Percentiles rank a stretch among this genome's conserved stretches.
Evolutionary conservation across 1,139 yeast genomes (phyloP).

Genomic region (Kluyveromyces marxianus): DNA sequence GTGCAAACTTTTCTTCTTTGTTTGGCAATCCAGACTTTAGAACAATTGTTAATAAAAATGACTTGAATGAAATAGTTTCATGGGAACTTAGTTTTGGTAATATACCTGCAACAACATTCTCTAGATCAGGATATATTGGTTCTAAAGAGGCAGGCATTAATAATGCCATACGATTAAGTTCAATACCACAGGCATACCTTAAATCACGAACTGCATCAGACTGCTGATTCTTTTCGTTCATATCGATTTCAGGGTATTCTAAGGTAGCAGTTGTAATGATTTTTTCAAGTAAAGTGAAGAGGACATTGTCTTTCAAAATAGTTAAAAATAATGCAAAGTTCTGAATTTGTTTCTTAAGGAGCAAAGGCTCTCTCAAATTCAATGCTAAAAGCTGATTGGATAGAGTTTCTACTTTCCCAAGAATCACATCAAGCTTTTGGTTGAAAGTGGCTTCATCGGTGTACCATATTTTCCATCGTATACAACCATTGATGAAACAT

Average conservation of each 20-base stretch:
- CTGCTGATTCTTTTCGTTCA: conserved; percentile 56
- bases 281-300: conserved; percentile 80
- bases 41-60: conserved; percentile 84
- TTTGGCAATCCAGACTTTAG: conserved; percentile 72
- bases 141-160: conserved; percentile 88
- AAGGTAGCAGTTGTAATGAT: conserved; percentile 83
- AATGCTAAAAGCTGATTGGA: conserved; percentile 72
- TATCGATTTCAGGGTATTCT: conserved; percentile 58
- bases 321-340: conserved; percentile 98
- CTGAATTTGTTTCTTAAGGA: conserved; percentile 81
- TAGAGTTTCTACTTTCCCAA: conserved; percentile 61
- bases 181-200: conserved; percentile 91
- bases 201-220: conserved; percentile 79
- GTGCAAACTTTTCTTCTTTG: conserved; percentile 66
- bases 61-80: conserved; percentile 88
- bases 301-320: conserved; percentile 66
- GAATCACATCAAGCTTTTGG: conserved; percentile 46
- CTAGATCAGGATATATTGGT: conserved; percentile 72
- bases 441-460: conserved; percentile 51
- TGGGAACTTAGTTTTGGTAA: conserved; percentile 75
- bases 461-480: conserved; percentile 97
- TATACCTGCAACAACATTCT: conserved; percentile 68
- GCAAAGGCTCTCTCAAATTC: conserved; percentile 69
- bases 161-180: conserved; percentile 84
- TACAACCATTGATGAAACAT: conserved; percentile 82